phyloP scores from a whole-genome alignment of 345 rosid genomes.

The Nasturtium officinale region DNA sequence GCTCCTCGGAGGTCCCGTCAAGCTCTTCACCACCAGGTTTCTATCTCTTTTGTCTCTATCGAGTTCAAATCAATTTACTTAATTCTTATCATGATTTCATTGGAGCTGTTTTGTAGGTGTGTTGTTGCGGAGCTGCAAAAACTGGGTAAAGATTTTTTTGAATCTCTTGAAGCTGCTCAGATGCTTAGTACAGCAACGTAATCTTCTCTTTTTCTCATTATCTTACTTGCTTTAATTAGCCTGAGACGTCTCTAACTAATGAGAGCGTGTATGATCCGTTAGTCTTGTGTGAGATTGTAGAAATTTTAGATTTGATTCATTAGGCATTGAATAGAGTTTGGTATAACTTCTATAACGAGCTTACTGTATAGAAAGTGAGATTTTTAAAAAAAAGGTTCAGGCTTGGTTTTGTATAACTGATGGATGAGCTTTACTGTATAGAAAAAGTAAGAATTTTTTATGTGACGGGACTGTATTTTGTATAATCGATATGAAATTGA shows the following conservation, averaged over 20 bases:
- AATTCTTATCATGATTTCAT: neutral
- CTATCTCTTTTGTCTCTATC: neutral
- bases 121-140: constrained; percentile 73
- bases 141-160: constrained; percentile 61
- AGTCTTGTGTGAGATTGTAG: neutral
- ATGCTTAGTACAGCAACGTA: constrained; percentile 70
- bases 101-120: constrained; percentile 50
- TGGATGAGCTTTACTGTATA: neutral
- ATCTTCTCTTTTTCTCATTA: constrained; percentile 11
- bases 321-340: neutral
- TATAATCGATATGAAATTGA: constrained; percentile 1
- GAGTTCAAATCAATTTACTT: neutral
- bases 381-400: neutral
- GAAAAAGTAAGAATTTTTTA: neutral
- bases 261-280: neutral
- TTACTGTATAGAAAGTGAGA: neutral
- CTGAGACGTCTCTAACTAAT: neutral
- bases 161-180: constrained; percentile 61
- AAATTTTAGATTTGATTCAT: neutral
- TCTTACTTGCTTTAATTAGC: neutral
- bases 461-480: neutral
- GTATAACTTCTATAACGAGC: neutral
- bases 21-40: constrained; percentile 87
- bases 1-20: constrained; percentile 70
- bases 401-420: neutral